Base-by-base conservation (phyloP, 306 rosid genomes). In the Urtica urens region DNA sequence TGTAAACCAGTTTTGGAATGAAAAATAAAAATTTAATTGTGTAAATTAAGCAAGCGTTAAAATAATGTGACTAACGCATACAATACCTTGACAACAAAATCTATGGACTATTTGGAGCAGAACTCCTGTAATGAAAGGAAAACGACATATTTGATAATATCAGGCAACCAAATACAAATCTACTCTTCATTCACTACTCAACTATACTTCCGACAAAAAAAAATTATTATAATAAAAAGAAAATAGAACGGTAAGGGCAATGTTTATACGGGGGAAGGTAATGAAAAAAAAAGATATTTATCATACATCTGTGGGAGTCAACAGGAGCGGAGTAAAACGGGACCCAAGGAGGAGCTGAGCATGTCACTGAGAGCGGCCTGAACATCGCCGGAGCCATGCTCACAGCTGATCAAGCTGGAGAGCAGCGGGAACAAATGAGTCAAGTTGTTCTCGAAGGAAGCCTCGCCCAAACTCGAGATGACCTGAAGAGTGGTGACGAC, bases 401-500 rank as follows among this genome's bases (percentile, higher is more conserved):
- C 96, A 51, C 99, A 86, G 46, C 96, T 68, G 49, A 82, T 73
- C 85, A 92, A 73, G 75, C 68, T 73, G 24, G 94, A 70, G 55
- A 92, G 73, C 9, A 86, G 66, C 23, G 99, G 99, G 64, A 92
- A 92, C 69, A 92, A 82, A 21, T 57, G 66, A 58, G 70, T 55
- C 73, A 92, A 68, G 72, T 80, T 73, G 63, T 70, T 78, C 72
- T 82, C 83, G 30, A 86, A 92, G 20, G 86, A 82, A 65, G 53
- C 16, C 35, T 82, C 94, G 33, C 66, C 81, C 82, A 92, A 75
- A 70, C 69, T 67, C 65, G 78, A 79, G 35, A 92, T 69, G 13
- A 94, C 85, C 48, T 86, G 96, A 63, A 92, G 93, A 27, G 94
- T 86, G 12, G 96, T 74, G 44, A 92, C 93, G n/a, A 92, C 63